Percentiles rank a stretch among this genome's conserved stretches.
Conservation (phyloP, 2,329 filamentous ascomycete genomes). For the Ophiostoma himal-ulmi region DNA sequence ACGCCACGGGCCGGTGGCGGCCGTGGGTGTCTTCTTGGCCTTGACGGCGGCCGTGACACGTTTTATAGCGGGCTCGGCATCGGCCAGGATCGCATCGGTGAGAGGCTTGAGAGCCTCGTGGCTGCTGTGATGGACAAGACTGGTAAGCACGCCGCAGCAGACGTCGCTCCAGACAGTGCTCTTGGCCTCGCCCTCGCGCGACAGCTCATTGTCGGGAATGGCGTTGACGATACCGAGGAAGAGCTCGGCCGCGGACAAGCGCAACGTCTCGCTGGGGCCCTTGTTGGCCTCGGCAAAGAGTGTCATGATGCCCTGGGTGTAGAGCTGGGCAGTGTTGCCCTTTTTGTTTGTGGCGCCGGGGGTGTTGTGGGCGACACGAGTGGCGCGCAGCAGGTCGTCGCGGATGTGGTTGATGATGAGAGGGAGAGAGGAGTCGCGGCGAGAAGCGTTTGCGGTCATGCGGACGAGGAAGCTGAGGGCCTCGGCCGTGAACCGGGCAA, state of each 20-base stretch:
- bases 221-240: slow-evolving; percentile 47
- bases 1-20: slow-evolving; percentile 35
- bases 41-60: slow-evolving; percentile 37
- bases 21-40: slow-evolving; percentile 30
- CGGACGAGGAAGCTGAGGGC: slow-evolving; percentile 89
- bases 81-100: slow-evolving; percentile 54
- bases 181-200: background rate
- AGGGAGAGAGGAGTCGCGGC: slow-evolving; percentile 66
- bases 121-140: slow-evolving; percentile 75
- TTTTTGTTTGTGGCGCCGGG: slow-evolving; percentile 33
- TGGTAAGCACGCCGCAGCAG: slow-evolving; percentile 69
- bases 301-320: slow-evolving; percentile 83
- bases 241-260: slow-evolving; percentile 53
- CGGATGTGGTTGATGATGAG: slow-evolving; percentile 67
- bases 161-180: slow-evolving; percentile 56
- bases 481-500: slow-evolving; percentile 88
- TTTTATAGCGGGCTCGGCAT: slow-evolving; percentile 30
- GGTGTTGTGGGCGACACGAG: slow-evolving; percentile 41
- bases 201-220: slow-evolving; percentile 46
- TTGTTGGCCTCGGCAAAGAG: slow-evolving; percentile 81
- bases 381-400: slow-evolving; percentile 46
- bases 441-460: slow-evolving; percentile 68
- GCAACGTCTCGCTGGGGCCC: slow-evolving; percentile 53
- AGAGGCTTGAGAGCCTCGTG: slow-evolving; percentile 66
- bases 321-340: slow-evolving; percentile 48